phyloP scores from a whole-genome alignment of 306 rosid genomes.

The Argentina anserina region DNA sequence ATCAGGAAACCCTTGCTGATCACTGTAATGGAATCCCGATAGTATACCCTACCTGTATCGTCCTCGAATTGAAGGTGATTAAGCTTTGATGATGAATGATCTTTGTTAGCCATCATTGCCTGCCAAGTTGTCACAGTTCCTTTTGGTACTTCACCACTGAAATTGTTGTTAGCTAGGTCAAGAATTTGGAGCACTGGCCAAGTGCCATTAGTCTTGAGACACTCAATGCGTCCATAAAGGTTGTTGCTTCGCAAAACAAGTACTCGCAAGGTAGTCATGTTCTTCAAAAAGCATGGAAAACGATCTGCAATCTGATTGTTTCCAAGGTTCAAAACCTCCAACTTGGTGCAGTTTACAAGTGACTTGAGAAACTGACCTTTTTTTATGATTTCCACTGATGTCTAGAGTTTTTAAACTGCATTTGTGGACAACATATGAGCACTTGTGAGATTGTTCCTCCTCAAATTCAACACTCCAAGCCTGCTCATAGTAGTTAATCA shows the following conservation, averaged over 20 bases:
- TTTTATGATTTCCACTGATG: slow-evolving; percentile 20
- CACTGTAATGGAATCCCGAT: slow-evolving; percentile 20
- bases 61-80: slow-evolving; percentile 16
- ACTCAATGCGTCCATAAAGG: slow-evolving; percentile 34
- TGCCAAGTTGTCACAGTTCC: neutral
- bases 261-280: slow-evolving; percentile 29
- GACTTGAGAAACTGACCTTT: slow-evolving; percentile 33
- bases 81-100: neutral
- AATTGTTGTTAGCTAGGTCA: slow-evolving; percentile 7
- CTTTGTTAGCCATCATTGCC: neutral
- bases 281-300: slow-evolving; percentile 31
- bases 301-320: slow-evolving; percentile 18
- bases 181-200: slow-evolving; percentile 26
- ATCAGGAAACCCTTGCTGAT: slow-evolving; percentile 22
- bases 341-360: slow-evolving; percentile 8
- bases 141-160: neutral
- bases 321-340: slow-evolving; percentile 39
- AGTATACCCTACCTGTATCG: accelerated
- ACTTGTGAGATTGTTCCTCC: slow-evolving; percentile 2
- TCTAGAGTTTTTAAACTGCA: slow-evolving; percentile 22
- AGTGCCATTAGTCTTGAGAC: slow-evolving; percentile 5
- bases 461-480: slow-evolving; percentile 18
- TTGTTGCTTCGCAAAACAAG: slow-evolving; percentile 35
- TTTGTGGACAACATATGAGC: neutral
- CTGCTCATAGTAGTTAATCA: slow-evolving; percentile 9